phyloP scores from a whole-genome alignment of 2,329 filamentous ascomycete genomes.

The Ilyonectria robusta region DNA sequence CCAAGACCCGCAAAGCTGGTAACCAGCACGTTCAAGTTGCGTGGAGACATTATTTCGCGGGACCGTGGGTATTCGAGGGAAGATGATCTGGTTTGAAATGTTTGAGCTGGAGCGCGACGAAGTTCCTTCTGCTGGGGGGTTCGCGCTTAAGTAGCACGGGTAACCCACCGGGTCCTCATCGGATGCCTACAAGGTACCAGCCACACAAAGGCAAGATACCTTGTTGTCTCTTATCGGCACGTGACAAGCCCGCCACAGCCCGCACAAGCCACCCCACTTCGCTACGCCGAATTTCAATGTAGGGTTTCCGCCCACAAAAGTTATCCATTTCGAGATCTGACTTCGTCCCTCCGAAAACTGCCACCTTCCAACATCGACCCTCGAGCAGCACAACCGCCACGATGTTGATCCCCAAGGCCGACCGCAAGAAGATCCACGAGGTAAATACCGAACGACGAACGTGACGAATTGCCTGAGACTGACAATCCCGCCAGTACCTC shows the following conservation, averaged over 20 bases:
- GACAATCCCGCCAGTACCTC: conserved; percentile 78
- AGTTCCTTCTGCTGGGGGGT: conserved; percentile 1
- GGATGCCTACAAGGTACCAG: conserved; percentile 23
- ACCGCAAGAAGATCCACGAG: conserved; percentile 99
- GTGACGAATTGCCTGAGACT: conserved; percentile 44
- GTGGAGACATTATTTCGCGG: conserved; percentile 63
- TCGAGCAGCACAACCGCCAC: conserved; percentile 68
- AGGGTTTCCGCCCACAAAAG: conserved; percentile 63
- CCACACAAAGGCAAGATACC: conserved; percentile 31
- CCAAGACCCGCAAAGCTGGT: conserved; percentile 87
- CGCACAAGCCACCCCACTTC: conserved; percentile 52
- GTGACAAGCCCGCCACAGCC: conserved; percentile 50
- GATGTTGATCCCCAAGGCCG: conserved; percentile 99
- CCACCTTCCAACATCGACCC: conserved; percentile 66
- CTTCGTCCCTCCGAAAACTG: conserved; percentile 54
- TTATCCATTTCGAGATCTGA: conserved; percentile 60
- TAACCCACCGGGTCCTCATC: conserved; percentile 3
- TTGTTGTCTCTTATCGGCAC: conserved; percentile 48
- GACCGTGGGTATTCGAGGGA: neutral
- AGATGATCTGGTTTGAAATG: conserved; percentile 14
- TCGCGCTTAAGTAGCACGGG: neutral
- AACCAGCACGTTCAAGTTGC: conserved; percentile 84
- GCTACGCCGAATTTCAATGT: conserved; percentile 54
- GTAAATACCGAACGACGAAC: conserved; percentile 52
- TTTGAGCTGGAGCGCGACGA: neutral